A percentile compares a stretch with the other conserved stretches of the same genome.
Conservation (phyloP, 2,329 filamentous ascomycete genomes). For the Aspergillus sp. region DNA sequence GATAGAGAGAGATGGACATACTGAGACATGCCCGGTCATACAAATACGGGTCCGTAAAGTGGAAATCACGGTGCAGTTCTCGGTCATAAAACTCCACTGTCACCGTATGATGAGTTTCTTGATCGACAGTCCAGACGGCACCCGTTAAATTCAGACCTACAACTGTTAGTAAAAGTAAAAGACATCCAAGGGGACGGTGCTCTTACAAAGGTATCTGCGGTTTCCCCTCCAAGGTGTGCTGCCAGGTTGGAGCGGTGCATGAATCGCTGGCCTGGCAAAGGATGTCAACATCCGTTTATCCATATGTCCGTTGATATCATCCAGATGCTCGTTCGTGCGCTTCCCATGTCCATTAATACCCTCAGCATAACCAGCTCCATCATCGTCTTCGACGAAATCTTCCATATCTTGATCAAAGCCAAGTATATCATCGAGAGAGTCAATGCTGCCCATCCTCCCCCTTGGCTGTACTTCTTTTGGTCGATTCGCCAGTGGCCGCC, state of each 20-base stretch:
- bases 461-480: slow-evolving; percentile 54
- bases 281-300: slow-evolving; percentile 53
- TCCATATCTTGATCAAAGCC: slow-evolving; percentile 64
- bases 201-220: slow-evolving; percentile 77
- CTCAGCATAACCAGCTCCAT: slow-evolving; percentile 83
- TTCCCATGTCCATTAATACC: slow-evolving; percentile 65
- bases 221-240: slow-evolving; percentile 96
- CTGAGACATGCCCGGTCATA: slow-evolving; percentile 95
- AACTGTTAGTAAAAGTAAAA: slow-evolving; percentile 31
- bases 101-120: slow-evolving; percentile 89
- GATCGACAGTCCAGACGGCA: slow-evolving; percentile 95
- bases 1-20: slow-evolving; percentile 15
- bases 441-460: slow-evolving; percentile 63
- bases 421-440: slow-evolving; percentile 82
- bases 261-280: slow-evolving; percentile 64
- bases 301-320: slow-evolving; percentile 43
- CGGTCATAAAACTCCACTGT: slow-evolving; percentile 98
- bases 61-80: slow-evolving; percentile 87
- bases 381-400: slow-evolving; percentile 91
- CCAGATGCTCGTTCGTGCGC: slow-evolving; percentile 54
- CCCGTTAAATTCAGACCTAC: slow-evolving; percentile 78
- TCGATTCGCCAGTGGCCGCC: slow-evolving; percentile 57
- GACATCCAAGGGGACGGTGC: not conserved
- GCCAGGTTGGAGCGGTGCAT: slow-evolving; percentile 87
- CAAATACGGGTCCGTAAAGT: slow-evolving; percentile 93